Percentiles rank a stretch among this genome's conserved stretches.
These are phyloP conservation scores for Creolimax fragrantissima DNA, from an alignment of 78 protist species.

Conservation along the genomic window DNA sequence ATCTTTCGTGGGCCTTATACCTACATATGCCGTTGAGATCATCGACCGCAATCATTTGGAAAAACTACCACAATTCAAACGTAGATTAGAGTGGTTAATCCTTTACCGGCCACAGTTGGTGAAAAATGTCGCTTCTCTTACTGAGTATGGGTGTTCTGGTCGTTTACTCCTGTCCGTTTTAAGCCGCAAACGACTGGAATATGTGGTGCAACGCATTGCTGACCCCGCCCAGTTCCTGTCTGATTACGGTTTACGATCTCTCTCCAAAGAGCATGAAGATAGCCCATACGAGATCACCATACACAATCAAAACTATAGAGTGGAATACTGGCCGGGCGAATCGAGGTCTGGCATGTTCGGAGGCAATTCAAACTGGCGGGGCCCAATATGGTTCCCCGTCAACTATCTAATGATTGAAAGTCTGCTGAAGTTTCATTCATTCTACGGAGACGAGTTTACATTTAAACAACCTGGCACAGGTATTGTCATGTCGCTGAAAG, in stretches of 20 bases:
- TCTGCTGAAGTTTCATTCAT: constrained; percentile 28
- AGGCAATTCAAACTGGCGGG: constrained; percentile 72
- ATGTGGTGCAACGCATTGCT: neutral
- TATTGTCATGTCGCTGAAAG: neutral
- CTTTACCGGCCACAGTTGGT: neutral
- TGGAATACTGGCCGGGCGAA: constrained; percentile 44
- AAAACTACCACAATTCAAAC: constrained; percentile 39
- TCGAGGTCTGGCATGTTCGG: constrained; percentile 44
- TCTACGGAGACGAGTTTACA: constrained; percentile 36
- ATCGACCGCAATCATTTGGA: constrained; percentile 18
- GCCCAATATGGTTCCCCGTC: constrained; percentile 66
- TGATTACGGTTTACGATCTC: constrained; percentile 57
- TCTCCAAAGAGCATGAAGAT: constrained; percentile 45
- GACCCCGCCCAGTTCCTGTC: constrained; percentile 50
- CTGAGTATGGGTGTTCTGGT: neutral
- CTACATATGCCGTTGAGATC: constrained; percentile 36
- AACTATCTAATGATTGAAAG: constrained; percentile 49
- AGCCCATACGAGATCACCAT: constrained; percentile 12
- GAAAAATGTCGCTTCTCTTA: neutral
- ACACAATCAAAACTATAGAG: neutral
- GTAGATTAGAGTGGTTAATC: constrained; percentile 50
- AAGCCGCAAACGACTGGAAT: constrained; percentile 14
- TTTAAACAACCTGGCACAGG: constrained; percentile 30
- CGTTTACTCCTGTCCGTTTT: constrained; percentile 44
- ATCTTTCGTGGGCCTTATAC: constrained; percentile 51